These are phyloP conservation scores for Apiospora arundinis DNA, from an alignment of 2,329 filamentous ascomycete genomes.

Conservation along the genomic window DNA sequence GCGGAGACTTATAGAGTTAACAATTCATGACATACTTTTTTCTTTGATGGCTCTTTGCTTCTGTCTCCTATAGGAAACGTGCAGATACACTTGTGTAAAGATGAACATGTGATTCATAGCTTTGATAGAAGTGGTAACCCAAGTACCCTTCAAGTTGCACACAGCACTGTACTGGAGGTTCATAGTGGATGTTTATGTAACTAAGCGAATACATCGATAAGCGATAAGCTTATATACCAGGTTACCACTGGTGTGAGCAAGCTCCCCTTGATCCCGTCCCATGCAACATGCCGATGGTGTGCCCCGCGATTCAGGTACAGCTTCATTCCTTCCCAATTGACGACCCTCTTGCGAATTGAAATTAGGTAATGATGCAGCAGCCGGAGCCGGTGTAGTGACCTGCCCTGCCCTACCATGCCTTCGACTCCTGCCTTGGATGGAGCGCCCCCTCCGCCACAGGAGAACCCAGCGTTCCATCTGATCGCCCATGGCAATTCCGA, in stretches of 20 bases:
- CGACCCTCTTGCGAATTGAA: neutral
- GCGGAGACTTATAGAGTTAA: neutral
- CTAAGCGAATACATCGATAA: neutral
- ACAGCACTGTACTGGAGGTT: no score
- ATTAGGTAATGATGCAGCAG: conserved; percentile 8
- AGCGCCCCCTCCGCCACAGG: conserved; percentile 40
- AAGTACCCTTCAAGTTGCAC: neutral
- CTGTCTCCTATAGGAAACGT: neutral
- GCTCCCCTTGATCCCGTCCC: neutral
- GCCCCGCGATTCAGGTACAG: conserved; percentile 6
- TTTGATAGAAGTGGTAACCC: neutral
- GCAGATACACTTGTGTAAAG: neutral
- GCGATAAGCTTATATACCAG: neutral
- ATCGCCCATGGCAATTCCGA: conserved; percentile 79
- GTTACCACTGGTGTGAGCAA: neutral
- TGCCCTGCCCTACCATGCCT: conserved; percentile 25
- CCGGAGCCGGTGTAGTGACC: neutral
- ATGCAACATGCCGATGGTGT: neutral
- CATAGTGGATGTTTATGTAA: neutral
- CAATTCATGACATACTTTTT: neutral
- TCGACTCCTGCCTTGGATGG: conserved; percentile 23
- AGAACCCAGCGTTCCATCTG: conserved; percentile 61
- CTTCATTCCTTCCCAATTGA: conserved; percentile 6
- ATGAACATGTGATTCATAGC: neutral
- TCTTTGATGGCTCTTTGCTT: neutral